Base-by-base conservation (phyloP, 495 filamentous ascomycete genomes). In the Cercophora samala region DNA sequence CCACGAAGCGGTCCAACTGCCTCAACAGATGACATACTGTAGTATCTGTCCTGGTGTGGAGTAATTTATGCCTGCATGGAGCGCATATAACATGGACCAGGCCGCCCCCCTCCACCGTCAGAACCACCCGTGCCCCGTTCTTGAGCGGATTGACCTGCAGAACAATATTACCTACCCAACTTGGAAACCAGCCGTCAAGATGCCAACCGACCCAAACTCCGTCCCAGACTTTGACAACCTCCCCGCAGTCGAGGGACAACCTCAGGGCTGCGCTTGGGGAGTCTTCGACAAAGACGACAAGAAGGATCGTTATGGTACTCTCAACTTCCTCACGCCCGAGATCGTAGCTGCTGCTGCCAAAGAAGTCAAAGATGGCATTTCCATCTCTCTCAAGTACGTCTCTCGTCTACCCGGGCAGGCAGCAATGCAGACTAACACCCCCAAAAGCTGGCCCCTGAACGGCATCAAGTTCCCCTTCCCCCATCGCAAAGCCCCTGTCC, bases 181-280 rank as follows among this genome's bases (percentile, higher is more conserved):
- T 46, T 3, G 8, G 3, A 32, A 11, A 46, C 18, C 46, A 2
- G 42, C 42, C 19, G 8, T 8, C 17, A 37, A 37, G 13, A n/a
- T 51, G 51, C 9, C 53, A 4, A 75, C 73, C 67, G 66, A 67
- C 21, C 64, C 72, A 22, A 66, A 22, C 58, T 61, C 70, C 0
- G 52, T 81, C 29, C 85, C 83, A 0, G 76, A 83, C 51, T 90
- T 87, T 68, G 86, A 89, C 64, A 73, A 82, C 68, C 81, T 90
- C 1, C 87, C 88, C 4, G 73, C 76, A 53, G 87, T 90, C 5
- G 68, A 85, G 32, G 86, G 81, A 17, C 84, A 85, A 80, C 87
- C 86, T 1, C 82, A 87, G 72, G 88, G 87, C 19, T 88, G 84
- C 70, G 83, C 88, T 13, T 90, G 88, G 88, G 87, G 88, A 4